Base-by-base conservation (phyloP, 225 moss, liverwort and hornwort genomes). In the Ulota crispa region DNA sequence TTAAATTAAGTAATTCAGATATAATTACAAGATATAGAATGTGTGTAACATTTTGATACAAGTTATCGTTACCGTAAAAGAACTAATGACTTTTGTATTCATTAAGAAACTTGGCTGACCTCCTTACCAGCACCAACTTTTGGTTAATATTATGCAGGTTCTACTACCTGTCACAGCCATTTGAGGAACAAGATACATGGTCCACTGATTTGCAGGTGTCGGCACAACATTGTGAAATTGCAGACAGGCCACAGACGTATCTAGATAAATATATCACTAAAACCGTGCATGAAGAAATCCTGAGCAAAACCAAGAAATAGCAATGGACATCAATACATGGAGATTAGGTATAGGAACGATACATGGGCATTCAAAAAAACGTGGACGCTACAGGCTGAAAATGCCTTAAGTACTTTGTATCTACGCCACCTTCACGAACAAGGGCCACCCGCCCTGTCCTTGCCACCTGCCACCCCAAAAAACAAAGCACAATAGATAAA, bases 361-460 rank as follows among this genome's bases (percentile, higher is more conserved):
- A 50, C 37, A 73, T 45, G 26, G 68, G 50, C 68, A 64, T 23
- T 79, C 76, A 85, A 61, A 82, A 85, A 67, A 74, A 83, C 47
- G 86, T 73, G 24, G 88, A 70, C 30, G 63, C 7, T 42, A 50
- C 78, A 65, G 90, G 86, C 70, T 90, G 85, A 53, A 66, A 77
- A 37, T 92, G 84, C 75, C 86, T 87, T 7, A 94, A 85, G 81
- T 85, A 93, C 83, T 93, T 92, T 9, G 94, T 93, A 20, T 91
- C 93, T 82, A 96, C 89, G 80, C 96, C 96, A 81, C 92, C 93
- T 80, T 93, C 96, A 84, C 96, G 90, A 69, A 96, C 87, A 84
- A 96, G 80, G 45, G 96, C 96, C 79, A 96, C 94, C 26, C 96
- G 90, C 55, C 96, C 96, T 72, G 96, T 96, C 81, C 96, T 86